These are phyloP conservation scores for Mucor velutinosus DNA, from an alignment of 371 early-diverging fungal species.

Conservation along the genomic window DNA sequence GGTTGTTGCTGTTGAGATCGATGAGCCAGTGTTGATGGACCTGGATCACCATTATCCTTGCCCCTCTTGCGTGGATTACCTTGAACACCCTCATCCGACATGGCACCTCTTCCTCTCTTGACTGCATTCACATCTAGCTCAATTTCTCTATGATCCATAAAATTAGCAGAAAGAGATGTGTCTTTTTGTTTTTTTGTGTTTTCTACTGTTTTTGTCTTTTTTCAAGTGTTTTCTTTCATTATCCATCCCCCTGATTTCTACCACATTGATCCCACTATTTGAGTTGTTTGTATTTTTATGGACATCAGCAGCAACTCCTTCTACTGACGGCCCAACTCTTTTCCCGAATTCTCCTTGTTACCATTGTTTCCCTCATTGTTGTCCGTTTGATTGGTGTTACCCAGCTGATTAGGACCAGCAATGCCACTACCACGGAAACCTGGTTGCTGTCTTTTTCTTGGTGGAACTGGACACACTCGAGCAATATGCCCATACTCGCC, in stretches of 20 bases:
- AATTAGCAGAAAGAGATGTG: no score
- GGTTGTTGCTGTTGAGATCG: not conserved
- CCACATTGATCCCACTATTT: not conserved
- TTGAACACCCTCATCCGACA: no score
- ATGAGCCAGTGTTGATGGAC: not conserved
- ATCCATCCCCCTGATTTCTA: not conserved
- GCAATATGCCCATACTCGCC: not conserved
- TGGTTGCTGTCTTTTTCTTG: not conserved
- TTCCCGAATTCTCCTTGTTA: not conserved
- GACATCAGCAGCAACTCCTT: constrained; percentile 2
- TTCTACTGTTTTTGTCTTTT: not conserved
- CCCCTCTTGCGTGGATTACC: not conserved
- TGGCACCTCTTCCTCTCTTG: not conserved
- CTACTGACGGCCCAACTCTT: constrained; percentile 9
- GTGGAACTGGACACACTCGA: not conserved
- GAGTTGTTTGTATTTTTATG: not conserved
- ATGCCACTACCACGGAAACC: not conserved
- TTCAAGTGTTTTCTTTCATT: not conserved
- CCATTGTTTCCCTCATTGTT: not conserved
- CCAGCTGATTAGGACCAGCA: not conserved
- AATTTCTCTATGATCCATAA: no score
- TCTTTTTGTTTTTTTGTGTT: not conserved
- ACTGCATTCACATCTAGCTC: not conserved
- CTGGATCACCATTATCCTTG: not conserved
- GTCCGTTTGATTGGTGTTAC: not conserved